Base-by-base conservation (phyloP, 2,329 filamentous ascomycete species). In the Tolypocladium inflatum region DNA sequence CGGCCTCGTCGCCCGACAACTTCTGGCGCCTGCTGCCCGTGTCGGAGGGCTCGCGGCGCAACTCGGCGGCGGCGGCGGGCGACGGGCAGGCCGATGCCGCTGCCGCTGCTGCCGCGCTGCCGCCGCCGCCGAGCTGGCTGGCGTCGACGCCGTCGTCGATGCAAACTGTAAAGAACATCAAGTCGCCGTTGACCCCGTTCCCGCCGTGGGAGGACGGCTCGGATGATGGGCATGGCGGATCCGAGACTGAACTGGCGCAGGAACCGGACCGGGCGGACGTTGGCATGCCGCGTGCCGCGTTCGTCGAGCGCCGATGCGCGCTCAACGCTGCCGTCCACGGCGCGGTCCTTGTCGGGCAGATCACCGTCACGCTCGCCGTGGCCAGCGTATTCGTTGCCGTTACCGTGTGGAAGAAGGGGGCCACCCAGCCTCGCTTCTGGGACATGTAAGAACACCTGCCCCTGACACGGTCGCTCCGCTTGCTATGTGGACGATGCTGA, bases 111-210 rank as follows among this genome's bases (percentile, higher is more conserved):
- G n/a, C 23, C 6, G 38, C 21, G n/a, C n/a, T n/a, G 15, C 30
- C 42, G 3, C 33, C 42, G 42, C 10, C 41, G n/a, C 51, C 56
- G 5, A 54, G 50, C 52, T 54, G 52, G 41, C 13, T 48, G 21
- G 52, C 52, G 21, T 58, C 55, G 19, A 55, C 54, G 58, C 21
- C 55, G 2, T 57, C 45, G 0, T 41, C 43, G n/a, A n/a, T 37
- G 21, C 61, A 64, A 1, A 55, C 58, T 39, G 62, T 56, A 2
- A 33, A 52, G 0, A 55, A 19, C 15, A 39, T 19, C 38, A 39
- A 59, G 7, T 63, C 64, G 3, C 68, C 67, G 0, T 57, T 69
- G 3, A 69, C 66, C 1, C 65, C 65, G 5, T 70, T 70, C 35
- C 68, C 68, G 11, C 64, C 65, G 2, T 67, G 65, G 65, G 55